phyloP scores from a whole-genome alignment of 176 grass and related monocot species.

The Cymbopogon citratus region DNA sequence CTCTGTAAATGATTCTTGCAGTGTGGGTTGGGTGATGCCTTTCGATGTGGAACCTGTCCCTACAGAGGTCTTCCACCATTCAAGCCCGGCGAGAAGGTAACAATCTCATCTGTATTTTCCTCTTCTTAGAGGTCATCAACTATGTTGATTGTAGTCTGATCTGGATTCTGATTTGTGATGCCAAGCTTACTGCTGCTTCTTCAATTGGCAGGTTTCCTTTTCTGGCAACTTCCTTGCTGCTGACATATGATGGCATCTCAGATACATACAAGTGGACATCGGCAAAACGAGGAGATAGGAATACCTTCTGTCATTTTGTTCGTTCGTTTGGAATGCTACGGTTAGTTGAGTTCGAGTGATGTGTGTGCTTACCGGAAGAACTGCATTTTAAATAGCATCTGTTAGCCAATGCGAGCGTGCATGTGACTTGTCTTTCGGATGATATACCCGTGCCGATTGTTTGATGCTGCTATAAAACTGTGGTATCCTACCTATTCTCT shows the following conservation, averaged over 20 bases:
- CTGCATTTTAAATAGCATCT: not conserved
- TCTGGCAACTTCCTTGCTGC: conserved; percentile 54
- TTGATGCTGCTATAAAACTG: not conserved
- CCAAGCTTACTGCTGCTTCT: not conserved
- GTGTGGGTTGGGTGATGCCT: conserved; percentile 93
- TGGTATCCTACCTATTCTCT: not conserved
- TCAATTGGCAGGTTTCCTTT: conserved; percentile 43
- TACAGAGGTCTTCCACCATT: conserved; percentile 79
- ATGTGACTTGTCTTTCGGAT: not conserved
- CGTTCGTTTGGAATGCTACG: not conserved
- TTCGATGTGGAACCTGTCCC: conserved; percentile 81
- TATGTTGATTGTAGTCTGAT: not conserved
- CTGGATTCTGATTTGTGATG: not conserved
- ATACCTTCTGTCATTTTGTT: conserved; percentile 13
- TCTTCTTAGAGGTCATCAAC: not conserved
- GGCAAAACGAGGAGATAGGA: not conserved
- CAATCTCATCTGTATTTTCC: not conserved
- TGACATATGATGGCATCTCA: conserved; percentile 45
- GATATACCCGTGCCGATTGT: not conserved
- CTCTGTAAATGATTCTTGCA: conserved; percentile 28
- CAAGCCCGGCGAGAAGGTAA: conserved; percentile 90
- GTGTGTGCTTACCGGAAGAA: not conserved
- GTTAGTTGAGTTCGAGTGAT: not conserved
- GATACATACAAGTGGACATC: not conserved
- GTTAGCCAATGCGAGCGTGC: not conserved